Base-by-base conservation (phyloP, 108 stramenopile species). In the Stephanodiscus triporus region DNA sequence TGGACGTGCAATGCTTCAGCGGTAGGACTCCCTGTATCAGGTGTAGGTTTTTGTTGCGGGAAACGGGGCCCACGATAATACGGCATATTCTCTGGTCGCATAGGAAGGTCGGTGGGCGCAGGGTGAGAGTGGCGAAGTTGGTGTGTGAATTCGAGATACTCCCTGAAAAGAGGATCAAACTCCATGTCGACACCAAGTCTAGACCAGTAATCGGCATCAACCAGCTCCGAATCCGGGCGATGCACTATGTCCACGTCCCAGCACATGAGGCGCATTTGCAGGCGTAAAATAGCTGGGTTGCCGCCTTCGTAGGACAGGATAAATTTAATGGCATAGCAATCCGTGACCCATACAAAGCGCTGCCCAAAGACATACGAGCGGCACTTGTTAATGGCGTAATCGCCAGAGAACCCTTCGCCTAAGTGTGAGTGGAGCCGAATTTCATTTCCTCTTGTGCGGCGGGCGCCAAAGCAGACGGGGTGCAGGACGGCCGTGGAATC, bases 381-480 rank as follows among this genome's bases (percentile, higher is more conserved):
- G 42, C 40, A 63, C 19, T 24, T 42, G 63, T 43, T 40, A 20
- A 24, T 42, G 40, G 40, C 40, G 6, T 23, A 43, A 42, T 63
- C 23, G 9, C 23, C 63, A 38, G 36, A 11, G 30, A 38, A 43
- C 9, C 40, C 62, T 20, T 30, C 11, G n/a, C 30, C 48, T 1
- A 24, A 32, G 29, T 65, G 43, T 0, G 59, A 37, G 16, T 27
- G 40, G 5, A 36, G 19, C 38, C 36, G 29, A 0, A 17, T 32
- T 32, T 58, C 27, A 32, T 58, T 58, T 2, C 57, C 57, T 2
- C 29, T 1, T 0, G 57, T 3, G 2, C 29, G 2, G 9, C 30
- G 57, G 6, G 27, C 24, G 4, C 57, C 57, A 10, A 58, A 58
- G 29, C 51, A 36, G 9, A 73, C 29, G 10, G 72, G 72, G 38